These are phyloP conservation scores for Nakaseomyces uthaithaninus DNA, from an alignment of 1,139 yeast species.

Conservation along the genomic window DNA sequence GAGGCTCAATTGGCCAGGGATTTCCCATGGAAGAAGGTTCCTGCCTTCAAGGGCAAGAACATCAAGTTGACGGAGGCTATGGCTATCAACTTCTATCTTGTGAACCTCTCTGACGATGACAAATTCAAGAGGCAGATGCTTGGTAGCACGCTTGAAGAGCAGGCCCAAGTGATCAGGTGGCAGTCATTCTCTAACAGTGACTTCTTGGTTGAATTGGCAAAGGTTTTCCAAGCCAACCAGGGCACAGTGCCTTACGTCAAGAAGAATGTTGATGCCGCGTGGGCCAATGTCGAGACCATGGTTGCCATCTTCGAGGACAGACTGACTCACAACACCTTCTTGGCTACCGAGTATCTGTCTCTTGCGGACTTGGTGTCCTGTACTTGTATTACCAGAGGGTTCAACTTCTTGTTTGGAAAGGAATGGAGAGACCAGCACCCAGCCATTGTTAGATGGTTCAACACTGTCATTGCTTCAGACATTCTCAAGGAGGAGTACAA, in stretches of 20 bases:
- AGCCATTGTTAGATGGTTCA: slow-evolving; percentile 76
- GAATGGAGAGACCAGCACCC: slow-evolving; percentile 77
- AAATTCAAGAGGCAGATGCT: slow-evolving; percentile 35
- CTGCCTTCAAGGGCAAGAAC: slow-evolving; percentile 73
- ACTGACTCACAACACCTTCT: slow-evolving; percentile 69
- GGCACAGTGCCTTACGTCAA: slow-evolving; percentile 69
- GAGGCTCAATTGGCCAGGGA: slow-evolving; percentile 40
- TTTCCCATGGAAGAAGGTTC: slow-evolving; percentile 70
- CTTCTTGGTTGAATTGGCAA: slow-evolving; percentile 40
- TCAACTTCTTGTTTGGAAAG: slow-evolving; percentile 58
- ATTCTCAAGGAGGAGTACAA: slow-evolving; percentile 42
- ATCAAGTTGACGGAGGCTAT: slow-evolving; percentile 68
- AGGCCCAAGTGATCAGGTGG: slow-evolving; percentile 73
- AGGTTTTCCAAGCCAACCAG: slow-evolving; percentile 37
- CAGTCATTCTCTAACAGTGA: slow-evolving; percentile 75
- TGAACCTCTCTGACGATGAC: slow-evolving; percentile 26
- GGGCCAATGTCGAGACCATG: slow-evolving; percentile 36
- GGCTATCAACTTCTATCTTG: slow-evolving; percentile 51
- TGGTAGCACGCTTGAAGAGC: slow-evolving; percentile 59
- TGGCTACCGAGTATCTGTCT: slow-evolving; percentile 85
- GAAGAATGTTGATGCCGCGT: slow-evolving; percentile 57
- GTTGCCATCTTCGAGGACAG: slow-evolving; percentile 50
- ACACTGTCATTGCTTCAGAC: slow-evolving; percentile 55
- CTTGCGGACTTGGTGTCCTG: slow-evolving; percentile 75
- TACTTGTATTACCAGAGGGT: slow-evolving; percentile 53